Base-by-base conservation (phyloP, 2,329 filamentous ascomycete genomes). In the Cordyceps javanica region DNA sequence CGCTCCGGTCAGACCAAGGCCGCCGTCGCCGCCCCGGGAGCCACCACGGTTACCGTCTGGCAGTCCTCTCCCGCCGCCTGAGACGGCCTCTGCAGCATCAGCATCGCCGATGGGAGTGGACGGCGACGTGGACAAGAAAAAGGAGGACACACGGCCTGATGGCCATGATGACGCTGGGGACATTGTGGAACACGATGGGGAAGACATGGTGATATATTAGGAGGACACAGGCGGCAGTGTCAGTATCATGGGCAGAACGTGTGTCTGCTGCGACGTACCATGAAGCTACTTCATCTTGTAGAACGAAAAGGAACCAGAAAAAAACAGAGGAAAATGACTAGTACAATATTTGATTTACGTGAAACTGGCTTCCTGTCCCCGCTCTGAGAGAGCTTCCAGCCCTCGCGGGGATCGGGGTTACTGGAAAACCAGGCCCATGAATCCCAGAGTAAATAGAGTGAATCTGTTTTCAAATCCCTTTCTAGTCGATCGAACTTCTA, bases 181-280 rank as follows among this genome's bases (percentile, higher is more conserved):
- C 66, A 86, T 93, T 58, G 80, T 95, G 63, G 85, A 94, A 55
- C 89, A 91, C 70, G 89, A 88, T 56, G 90, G 91, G 60, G 91
- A 97, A 75, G 91, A 96, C 67, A 91, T 88, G 65, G 90, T 96
- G 55, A 93, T 96, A 60, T 96, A 96, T 75, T 96, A 76, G 81
- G 46, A 19, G 45, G 32, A 46, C 38, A 44, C 50, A 41, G 42
- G 16, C 9, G n/a, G n/a, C n/a, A n/a, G n/a, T 50, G 23, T 11
- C 25, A 46, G 10, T 10, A 7, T 28, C 5, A 19, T 21, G 11
- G 25, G 32, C n/a, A 10, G 32, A 19, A 42, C 21, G 19, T 11
- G 26, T n/a, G 39, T n/a, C n/a, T n/a, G n/a, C 19, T 4, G 51
- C 13, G 28, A 44, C 13, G 28, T 14, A 23, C 26, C 5, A 19